phyloP scores from a whole-genome alignment of 345 rosid species.

The Camelina hispida region DNA sequence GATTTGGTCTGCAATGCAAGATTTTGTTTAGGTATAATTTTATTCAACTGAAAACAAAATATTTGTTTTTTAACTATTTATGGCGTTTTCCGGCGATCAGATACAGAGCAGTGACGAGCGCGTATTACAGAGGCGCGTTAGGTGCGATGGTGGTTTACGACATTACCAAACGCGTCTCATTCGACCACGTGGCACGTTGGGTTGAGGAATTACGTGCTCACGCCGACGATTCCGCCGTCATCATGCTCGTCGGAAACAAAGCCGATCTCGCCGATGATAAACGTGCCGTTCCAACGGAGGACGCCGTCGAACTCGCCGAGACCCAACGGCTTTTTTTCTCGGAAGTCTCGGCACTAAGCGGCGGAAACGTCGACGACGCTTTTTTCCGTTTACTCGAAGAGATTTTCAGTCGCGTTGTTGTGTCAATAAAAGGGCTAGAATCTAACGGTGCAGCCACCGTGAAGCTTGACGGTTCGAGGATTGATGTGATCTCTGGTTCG shows the following conservation, averaged over 20 bases:
- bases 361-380: conserved; percentile 76
- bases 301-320: conserved; percentile 82
- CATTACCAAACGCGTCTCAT: conserved; percentile 62
- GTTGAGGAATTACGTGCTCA: conserved; percentile 76
- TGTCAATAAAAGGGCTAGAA: conserved; percentile 59
- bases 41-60: neutral
- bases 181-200: conserved; percentile 81
- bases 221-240: conserved; percentile 78
- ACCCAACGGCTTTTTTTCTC: conserved; percentile 76
- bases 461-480: conserved; percentile 61
- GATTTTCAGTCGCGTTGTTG: conserved; percentile 50
- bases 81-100: conserved; percentile 42
- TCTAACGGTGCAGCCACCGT: conserved; percentile 32
- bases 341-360: conserved; percentile 80
- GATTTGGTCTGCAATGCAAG: conserved; percentile 11
- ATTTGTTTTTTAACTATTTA: neutral
- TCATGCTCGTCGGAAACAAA: conserved; percentile 80
- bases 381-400: conserved; percentile 70
- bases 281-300: conserved; percentile 72
- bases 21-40: neutral
- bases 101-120: conserved; percentile 85
- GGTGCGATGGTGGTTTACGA: conserved; percentile 84
- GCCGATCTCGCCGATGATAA: conserved; percentile 64
- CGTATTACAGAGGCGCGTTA: conserved; percentile 75
- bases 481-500: conserved; percentile 59